Evolutionary conservation across 2,329 filamentous ascomycete genomes (phyloP), one percentile per base, ranked within the genome.

Genomic region (Arthrinium puccinioides): DNA sequence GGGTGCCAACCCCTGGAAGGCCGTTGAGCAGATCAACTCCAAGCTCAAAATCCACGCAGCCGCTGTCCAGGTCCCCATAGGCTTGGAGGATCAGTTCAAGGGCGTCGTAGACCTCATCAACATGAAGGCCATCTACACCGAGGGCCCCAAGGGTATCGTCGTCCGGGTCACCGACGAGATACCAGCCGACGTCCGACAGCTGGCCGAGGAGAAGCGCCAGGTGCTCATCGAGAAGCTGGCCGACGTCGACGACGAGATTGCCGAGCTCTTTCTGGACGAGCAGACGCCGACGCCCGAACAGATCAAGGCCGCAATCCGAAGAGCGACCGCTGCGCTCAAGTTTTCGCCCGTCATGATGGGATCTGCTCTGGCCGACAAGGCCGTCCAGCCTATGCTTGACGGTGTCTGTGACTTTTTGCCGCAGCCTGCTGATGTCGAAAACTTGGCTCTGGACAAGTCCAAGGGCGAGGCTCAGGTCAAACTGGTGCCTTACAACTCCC

Each of bases 271-370:
- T 71, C 67, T 98, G 37, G 89, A 95, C 4, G 92, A 97, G 64
- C 65, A 76, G 52, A 82, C 79, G 38, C 92, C 92, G 2, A 85
- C 82, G 3, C 69, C 77, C 13, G 71, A 79, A 35, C 88, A 98
- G 67, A 85, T 98, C 62, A 94, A 90, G 67, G 84, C 80, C 37
- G 92, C 92, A 13, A 92, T 98, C 54, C 84, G 92, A 49, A 75
- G 92, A 43, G 79, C 90, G 1, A 98, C 92, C n/a, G 87, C 94
- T 47, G 69, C 71, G 3, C 72, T 87, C 49, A 92, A 92, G 64
- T 98, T 98, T 64, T 86, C 85, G 1, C 90, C 92, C 5, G 92
- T 98, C 30, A 74, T 97, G 59, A 96, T 98, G 87, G 92, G 92
- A 39, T 92, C 89, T 52, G 92, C 92, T 11, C 72, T 98, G 29